Evolutionary conservation across 129 eudicot species (phyloP).

Genomic region (Oenanthe sinensis): DNA sequence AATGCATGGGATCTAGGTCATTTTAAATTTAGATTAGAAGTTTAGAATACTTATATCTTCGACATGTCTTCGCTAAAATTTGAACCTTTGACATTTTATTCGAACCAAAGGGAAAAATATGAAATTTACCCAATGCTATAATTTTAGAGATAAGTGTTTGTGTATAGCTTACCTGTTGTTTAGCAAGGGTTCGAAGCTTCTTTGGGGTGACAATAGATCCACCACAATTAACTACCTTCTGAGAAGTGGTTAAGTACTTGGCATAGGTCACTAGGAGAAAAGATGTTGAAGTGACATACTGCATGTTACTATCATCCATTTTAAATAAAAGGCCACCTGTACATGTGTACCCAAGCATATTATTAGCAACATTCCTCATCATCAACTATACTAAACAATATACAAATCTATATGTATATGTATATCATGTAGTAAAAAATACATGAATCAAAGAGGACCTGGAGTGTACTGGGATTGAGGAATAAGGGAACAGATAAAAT

Average conservation of each 20-base stretch:
- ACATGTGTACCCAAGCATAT: background rate
- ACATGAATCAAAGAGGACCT: slow-evolving; percentile 23
- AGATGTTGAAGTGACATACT: slow-evolving; percentile 92
- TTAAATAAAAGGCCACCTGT: slow-evolving; percentile 89
- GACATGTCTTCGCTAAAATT: background rate
- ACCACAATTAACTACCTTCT: slow-evolving; percentile 68
- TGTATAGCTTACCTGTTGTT: slow-evolving; percentile 43
- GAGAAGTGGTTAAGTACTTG: slow-evolving; percentile 74
- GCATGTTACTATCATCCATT: slow-evolving; percentile 91
- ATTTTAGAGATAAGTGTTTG: background rate
- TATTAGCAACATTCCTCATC: background rate
- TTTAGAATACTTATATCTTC: background rate
- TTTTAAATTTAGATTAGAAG: background rate
- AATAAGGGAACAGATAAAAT: slow-evolving; percentile 79
- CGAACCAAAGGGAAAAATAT: background rate
- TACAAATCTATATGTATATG: background rate
- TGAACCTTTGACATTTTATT: background rate
- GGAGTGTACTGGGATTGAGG: slow-evolving; percentile 84
- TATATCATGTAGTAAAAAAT: background rate
- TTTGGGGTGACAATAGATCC: slow-evolving; percentile 59
- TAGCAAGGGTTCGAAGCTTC: slow-evolving; percentile 65
- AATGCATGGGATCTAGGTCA: background rate
- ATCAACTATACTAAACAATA: background rate
- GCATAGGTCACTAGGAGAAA: slow-evolving; percentile 83
- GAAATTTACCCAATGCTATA: background rate